Conservation (phyloP, 305 asterid genomes). For the Fraxinus ornus region DNA sequence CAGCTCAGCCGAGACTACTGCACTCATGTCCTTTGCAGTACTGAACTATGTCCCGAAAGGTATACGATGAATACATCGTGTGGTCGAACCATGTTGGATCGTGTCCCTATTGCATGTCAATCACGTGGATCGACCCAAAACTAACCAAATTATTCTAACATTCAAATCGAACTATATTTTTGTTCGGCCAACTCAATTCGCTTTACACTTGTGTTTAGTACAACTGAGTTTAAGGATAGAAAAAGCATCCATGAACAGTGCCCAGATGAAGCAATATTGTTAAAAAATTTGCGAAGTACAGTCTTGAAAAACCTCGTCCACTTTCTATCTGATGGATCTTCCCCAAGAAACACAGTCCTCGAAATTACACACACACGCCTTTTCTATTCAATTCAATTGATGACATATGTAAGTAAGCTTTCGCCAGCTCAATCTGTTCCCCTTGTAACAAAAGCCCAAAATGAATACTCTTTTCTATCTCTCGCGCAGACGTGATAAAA, state of each 20-base stretch:
- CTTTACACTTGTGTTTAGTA: neutral
- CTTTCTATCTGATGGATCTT: constrained; percentile 14
- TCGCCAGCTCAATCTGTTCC: constrained; percentile 10
- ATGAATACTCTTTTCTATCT: neutral
- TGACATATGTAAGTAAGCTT: neutral
- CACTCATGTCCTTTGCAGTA: no score
- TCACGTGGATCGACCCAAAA: neutral
- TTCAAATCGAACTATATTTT: neutral
- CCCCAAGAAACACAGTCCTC: neutral
- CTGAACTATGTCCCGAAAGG: no score
- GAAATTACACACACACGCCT: neutral
- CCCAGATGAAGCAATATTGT: neutral
- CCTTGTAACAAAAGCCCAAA: neutral
- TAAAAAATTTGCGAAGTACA: constrained; percentile 23
- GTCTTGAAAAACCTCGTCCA: constrained; percentile 30
- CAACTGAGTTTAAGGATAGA: neutral
- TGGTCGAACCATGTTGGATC: neutral
- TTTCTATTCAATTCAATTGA: neutral
- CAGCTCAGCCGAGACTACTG: no score
- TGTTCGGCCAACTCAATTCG: neutral
- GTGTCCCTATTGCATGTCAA: neutral
- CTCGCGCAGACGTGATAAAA: constrained; percentile 15
- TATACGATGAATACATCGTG: no score
- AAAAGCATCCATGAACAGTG: neutral
- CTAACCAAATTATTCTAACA: neutral